These are phyloP conservation scores for Ichthyophthirius multifiliis DNA, from an alignment of 169 alveolate genomes.

Conservation along the genomic window DNA sequence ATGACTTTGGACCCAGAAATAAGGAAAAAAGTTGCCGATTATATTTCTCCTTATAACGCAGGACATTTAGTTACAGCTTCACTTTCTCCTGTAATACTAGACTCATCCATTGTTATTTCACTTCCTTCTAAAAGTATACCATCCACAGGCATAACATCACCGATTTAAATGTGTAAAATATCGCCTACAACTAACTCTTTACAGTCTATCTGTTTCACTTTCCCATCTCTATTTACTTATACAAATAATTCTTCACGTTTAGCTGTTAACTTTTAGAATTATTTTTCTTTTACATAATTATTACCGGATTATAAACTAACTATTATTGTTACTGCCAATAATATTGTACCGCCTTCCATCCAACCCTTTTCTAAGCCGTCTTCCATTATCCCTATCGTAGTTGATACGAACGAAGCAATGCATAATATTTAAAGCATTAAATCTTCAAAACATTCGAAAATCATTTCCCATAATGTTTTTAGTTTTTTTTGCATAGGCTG, in stretches of 20 bases:
- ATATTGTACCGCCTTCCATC: conserved; percentile 92
- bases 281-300: conserved; percentile 85
- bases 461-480: conserved; percentile 45
- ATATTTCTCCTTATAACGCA: conserved; percentile 25
- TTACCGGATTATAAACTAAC: conserved; percentile 83
- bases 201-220: conserved; percentile 18
- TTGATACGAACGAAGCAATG: conserved; percentile 50
- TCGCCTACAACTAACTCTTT: conserved; percentile 88
- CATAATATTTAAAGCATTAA: conserved; percentile 45
- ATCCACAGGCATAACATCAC: conserved; percentile 83
- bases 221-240: conserved; percentile 58
- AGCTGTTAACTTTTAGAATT: conserved; percentile 78
- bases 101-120: conserved; percentile 84
- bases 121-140: conserved; percentile 80
- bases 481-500: conserved; percentile 41
- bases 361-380: conserved; percentile 61
- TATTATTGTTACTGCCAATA: conserved; percentile 88
- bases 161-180: conserved; percentile 74
- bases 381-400: conserved; percentile 49
- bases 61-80: conserved; percentile 77
- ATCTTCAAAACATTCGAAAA: conserved; percentile 56
- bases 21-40: conserved; percentile 71
- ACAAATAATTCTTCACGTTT: conserved; percentile 58
- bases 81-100: conserved; percentile 91
- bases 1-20: conserved; percentile 86